These are phyloP conservation scores for Chaetomidium leptoderma DNA, from an alignment of 495 filamentous ascomycete genomes.

Conservation along the genomic window DNA sequence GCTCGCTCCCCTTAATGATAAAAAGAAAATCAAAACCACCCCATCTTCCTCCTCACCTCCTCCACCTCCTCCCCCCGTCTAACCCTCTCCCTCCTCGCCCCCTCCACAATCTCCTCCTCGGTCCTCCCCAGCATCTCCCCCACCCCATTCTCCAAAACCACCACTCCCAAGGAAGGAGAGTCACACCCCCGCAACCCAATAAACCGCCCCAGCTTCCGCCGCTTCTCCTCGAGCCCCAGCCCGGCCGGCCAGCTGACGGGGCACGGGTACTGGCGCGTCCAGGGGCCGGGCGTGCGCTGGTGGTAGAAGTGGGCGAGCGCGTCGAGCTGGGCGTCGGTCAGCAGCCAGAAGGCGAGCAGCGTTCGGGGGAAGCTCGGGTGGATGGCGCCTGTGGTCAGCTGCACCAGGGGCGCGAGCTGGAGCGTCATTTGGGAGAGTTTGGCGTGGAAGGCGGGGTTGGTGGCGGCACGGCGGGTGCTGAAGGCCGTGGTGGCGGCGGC, in stretches of 20 bases:
- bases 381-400: conserved; percentile 52
- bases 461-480: conserved; percentile 30
- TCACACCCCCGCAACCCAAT: conserved; percentile 64
- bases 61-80: conserved; percentile 38
- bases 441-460: conserved; percentile 35
- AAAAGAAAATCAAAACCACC: conserved; percentile 32
- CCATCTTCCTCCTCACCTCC: conserved; percentile 41
- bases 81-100: conserved; percentile 30
- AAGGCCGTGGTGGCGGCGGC: conserved; percentile 14
- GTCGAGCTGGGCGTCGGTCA: conserved; percentile 68
- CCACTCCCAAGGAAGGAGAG: conserved; percentile 43
- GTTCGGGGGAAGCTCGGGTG: conserved; percentile 65
- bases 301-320: conserved; percentile 70
- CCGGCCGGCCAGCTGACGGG: conserved; percentile 40
- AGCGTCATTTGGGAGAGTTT: conserved; percentile 48
- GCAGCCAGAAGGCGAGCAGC: conserved; percentile 67
- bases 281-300: conserved; percentile 56
- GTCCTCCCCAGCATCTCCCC: conserved; percentile 28
- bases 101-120: conserved; percentile 32
- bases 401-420: conserved; percentile 54
- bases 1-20: neutral
- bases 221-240: conserved; percentile 52
- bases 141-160: conserved; percentile 30
- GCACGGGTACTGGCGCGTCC: conserved; percentile 60
- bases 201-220: conserved; percentile 59